phyloP scores from a whole-genome alignment of 208 protist genomes.

The Trypanosoma cruzi region DNA sequence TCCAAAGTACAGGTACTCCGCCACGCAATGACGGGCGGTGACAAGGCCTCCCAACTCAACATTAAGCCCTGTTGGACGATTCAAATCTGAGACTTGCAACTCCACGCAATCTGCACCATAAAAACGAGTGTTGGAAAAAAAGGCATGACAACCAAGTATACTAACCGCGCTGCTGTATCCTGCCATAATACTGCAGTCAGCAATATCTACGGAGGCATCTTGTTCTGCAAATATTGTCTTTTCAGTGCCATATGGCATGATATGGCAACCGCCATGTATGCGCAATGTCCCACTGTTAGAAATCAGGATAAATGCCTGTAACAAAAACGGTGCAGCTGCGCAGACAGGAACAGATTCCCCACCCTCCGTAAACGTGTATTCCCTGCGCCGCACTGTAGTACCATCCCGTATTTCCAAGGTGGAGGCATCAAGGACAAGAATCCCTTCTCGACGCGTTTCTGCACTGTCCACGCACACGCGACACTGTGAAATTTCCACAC shows the following conservation, averaged over 20 bases:
- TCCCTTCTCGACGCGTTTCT: slow-evolving; percentile 42
- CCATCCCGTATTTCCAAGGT: slow-evolving; percentile 47
- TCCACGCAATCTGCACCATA: slow-evolving; percentile 19
- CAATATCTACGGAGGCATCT: slow-evolving; percentile 60
- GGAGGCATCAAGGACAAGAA: slow-evolving; percentile 61
- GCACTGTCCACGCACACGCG: slow-evolving; percentile 42
- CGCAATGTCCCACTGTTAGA: slow-evolving; percentile 66
- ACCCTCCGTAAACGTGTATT: slow-evolving; percentile 2
- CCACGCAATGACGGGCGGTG: slow-evolving; percentile 51
- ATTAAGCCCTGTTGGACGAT: slow-evolving; percentile 58
- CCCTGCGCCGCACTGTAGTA: slow-evolving; percentile 33
- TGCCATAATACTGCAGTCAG: slow-evolving; percentile 47
- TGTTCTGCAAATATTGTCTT: slow-evolving; percentile 74
- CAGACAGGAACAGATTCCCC: neutral
- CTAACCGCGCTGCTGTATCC: slow-evolving; percentile 54
- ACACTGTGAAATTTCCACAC: slow-evolving; percentile 35
- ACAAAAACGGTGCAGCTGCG: neutral
- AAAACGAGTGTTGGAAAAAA: slow-evolving; percentile 47
- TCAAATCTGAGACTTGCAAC: slow-evolving; percentile 28
- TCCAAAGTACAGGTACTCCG: slow-evolving; percentile 72
- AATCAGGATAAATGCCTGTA: slow-evolving; percentile 59
- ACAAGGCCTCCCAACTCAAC: slow-evolving; percentile 73
- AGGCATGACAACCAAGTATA: slow-evolving; percentile 65
- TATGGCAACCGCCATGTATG: slow-evolving; percentile 33
- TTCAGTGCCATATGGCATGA: slow-evolving; percentile 42